Percentiles rank a stretch among this genome's conserved stretches.
Evolutionary conservation across 2,329 filamentous ascomycete species (phyloP).

Genomic region (Elsinoe necatrix): DNA sequence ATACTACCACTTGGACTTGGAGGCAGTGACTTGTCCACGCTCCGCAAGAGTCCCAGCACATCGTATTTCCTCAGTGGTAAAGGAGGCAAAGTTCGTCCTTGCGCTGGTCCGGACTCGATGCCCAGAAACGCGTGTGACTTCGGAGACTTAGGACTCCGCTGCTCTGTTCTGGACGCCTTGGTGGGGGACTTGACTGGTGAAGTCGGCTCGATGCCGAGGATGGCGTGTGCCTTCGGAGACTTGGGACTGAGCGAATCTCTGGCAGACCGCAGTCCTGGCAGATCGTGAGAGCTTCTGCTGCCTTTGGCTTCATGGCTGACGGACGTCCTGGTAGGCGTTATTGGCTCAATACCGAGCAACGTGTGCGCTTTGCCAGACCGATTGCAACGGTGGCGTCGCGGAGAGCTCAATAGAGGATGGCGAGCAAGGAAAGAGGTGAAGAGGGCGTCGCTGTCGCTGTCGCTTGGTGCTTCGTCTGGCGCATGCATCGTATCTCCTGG

Average conservation of each 20-base stretch:
- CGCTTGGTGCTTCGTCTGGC: neutral
- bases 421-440: neutral
- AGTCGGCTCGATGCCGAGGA: neutral
- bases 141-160: neutral
- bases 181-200: neutral
- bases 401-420: neutral
- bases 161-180: neutral
- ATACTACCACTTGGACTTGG: neutral
- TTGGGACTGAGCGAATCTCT: neutral
- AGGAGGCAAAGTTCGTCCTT: neutral
- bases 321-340: neutral
- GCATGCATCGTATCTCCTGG: neutral
- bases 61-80: slow-evolving; percentile 1
- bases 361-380: neutral
- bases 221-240: neutral
- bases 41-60: neutral
- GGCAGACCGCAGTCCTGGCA: neutral
- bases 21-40: slow-evolving; percentile 6
- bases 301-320: neutral
- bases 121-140: neutral
- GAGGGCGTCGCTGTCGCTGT: neutral
- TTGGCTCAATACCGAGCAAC: neutral
- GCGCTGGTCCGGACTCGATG: neutral
- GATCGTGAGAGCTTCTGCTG: neutral
- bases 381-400: neutral